Base-by-base conservation (phyloP, 2,329 filamentous ascomycete genomes). In the Aspergillus floridensis region DNA sequence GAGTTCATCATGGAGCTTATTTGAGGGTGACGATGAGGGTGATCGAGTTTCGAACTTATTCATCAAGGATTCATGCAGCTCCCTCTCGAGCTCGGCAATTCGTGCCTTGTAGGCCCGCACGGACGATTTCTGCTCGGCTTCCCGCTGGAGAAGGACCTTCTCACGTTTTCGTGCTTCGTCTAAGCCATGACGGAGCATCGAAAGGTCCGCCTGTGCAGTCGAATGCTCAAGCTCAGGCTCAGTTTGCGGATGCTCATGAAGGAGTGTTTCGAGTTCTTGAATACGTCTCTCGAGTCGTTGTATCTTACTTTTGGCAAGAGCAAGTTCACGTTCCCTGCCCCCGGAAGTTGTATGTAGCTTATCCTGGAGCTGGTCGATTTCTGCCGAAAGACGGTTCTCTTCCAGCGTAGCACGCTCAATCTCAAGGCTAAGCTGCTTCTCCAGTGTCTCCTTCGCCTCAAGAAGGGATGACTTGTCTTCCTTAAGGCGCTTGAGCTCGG, bases 121-220 rank as follows among this genome's bases (percentile, higher is more conserved):
- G 1, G 79, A 76, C 31, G 88, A 84, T 65, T 86, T 88, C 64
- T 88, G 84, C 6, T 83, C 74, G 10, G 82, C 77, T 68, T 91
- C 89, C n/a, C 86, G 85, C 66, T 89, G 84, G 31, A 88, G 74
- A 54, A 86, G 82, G 19, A 86, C 82, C 16, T 84, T 81, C 65
- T 91, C 88, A 64, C 86, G 88, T 68, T 86, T 82, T n/a, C 87
- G 83, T 4, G 87, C 83, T 32, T 82, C 81, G 1, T 84, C 81
- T 6, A 92, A 78, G 66, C 88, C 87, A 47, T 83, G 84, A 24
- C 85, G 85, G 46, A 91, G 77, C 24, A 84, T 71, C 10, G 84
- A 86, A 19, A 90, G 66, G 62, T 89, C 86, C 11, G 70, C 72
- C 52, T 69, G 65, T 21, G 71, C 68, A 12, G 68, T 70, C 11